These are phyloP conservation scores for Diaporthe vaccinii DNA, from an alignment of 2,329 filamentous ascomycete genomes.

Conservation along the genomic window DNA sequence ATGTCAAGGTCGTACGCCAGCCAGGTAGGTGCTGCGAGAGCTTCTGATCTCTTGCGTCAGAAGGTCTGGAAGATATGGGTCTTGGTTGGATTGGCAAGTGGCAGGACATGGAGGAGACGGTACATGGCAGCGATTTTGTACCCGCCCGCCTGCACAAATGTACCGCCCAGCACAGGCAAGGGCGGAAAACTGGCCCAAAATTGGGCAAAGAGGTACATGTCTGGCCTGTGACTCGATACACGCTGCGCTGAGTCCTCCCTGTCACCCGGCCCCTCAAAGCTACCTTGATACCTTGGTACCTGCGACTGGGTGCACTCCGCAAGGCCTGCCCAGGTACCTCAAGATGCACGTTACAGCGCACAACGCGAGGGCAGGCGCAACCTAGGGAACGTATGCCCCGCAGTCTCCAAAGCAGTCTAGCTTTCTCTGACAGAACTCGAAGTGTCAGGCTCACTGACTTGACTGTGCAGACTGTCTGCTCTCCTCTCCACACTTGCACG, in stretches of 20 bases:
- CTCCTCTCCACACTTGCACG: not conserved
- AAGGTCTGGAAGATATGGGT: slow-evolving; percentile 37
- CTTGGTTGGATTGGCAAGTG: slow-evolving; percentile 35
- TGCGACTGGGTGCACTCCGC: not conserved
- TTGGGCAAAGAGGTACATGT: slow-evolving; percentile 7
- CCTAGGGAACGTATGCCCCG: not conserved
- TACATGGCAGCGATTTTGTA: slow-evolving; percentile 19
- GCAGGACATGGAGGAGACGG: slow-evolving; percentile 19
- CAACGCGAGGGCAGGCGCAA: not conserved
- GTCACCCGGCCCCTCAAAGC: not conserved
- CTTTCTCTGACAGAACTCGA: slow-evolving; percentile 8
- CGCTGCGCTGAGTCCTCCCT: not conserved
- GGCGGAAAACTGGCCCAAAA: not conserved
- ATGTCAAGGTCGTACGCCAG: slow-evolving; percentile 3
- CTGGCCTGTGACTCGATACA: slow-evolving; percentile 1
- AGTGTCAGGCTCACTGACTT: not conserved
- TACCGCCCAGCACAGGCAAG: slow-evolving; percentile 1
- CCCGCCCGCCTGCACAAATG: not conserved
- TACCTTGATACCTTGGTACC: not conserved
- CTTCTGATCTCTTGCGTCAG: slow-evolving; percentile 41
- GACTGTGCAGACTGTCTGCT: not conserved
- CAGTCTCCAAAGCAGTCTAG: slow-evolving; percentile 16
- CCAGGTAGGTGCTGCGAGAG: slow-evolving; percentile 33
- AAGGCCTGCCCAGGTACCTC: not conserved
- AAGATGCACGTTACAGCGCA: not conserved